Conservation (phyloP, 2,329 filamentous ascomycete species). For the Xylogone sp. region DNA sequence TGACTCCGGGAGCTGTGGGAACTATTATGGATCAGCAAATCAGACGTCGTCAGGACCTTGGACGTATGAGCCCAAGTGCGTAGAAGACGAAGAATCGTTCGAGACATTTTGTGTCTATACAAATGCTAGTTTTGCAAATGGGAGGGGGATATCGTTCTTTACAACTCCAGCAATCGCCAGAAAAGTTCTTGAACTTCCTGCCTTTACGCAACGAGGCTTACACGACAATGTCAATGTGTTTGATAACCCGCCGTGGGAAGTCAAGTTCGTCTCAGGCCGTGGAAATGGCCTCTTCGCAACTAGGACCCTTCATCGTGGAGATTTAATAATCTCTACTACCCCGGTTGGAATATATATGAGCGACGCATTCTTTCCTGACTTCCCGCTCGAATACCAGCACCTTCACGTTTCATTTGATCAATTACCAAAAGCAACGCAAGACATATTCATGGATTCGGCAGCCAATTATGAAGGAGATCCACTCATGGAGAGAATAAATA, state of each 20-base stretch:
- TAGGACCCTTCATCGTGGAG: conserved; percentile 18
- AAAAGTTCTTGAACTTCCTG: conserved; percentile 14
- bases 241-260: conserved; percentile 18
- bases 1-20: background rate
- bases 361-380: conserved; percentile 20
- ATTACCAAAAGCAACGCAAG: conserved; percentile 14
- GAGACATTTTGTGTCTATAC: conserved; percentile 23
- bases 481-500: conserved; percentile 25
- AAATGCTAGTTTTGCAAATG: conserved; percentile 19
- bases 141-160: conserved; percentile 24
- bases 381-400: conserved; percentile 16
- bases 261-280: conserved; percentile 17
- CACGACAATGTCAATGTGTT: conserved; percentile 17
- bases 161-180: conserved; percentile 17
- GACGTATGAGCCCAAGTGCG: conserved; percentile 18
- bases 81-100: conserved; percentile 9
- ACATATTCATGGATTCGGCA: conserved; percentile 16
- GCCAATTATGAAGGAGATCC: conserved; percentile 16
- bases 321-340: conserved; percentile 18
- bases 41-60: conserved; percentile 11
- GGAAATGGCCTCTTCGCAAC: conserved; percentile 25
- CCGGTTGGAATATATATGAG: conserved; percentile 21
- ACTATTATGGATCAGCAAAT: background rate
- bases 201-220: conserved; percentile 11
- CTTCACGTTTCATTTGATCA: conserved; percentile 20